A percentile compares a stretch with the other conserved stretches of the same genome.
Conservation (phyloP, 2,329 filamentous ascomycete genomes). For the Diaporthe capsici region DNA sequence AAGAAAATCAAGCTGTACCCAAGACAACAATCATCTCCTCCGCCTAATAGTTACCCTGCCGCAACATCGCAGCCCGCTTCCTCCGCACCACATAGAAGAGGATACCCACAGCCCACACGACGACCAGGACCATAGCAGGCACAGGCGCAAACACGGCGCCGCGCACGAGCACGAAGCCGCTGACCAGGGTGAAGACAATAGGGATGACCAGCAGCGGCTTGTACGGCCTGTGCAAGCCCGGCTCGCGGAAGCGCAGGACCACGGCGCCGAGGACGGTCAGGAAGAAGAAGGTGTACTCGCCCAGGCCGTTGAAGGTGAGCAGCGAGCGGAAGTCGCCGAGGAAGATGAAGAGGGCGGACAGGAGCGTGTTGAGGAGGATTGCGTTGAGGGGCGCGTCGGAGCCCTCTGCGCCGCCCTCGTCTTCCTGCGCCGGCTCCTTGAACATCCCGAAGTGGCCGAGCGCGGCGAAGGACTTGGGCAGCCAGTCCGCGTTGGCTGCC, state of each 20-base stretch:
- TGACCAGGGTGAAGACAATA: slow-evolving; percentile 67
- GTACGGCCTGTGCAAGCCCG: slow-evolving; percentile 68
- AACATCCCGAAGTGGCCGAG: slow-evolving; percentile 59
- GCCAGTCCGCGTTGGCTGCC: slow-evolving; percentile 67
- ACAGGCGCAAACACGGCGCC: slow-evolving; percentile 71
- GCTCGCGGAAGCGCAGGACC: slow-evolving; percentile 69
- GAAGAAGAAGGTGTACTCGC: slow-evolving; percentile 76
- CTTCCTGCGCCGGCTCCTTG: slow-evolving; percentile 32
- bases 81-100: slow-evolving; percentile 54
- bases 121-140: slow-evolving; percentile 66
- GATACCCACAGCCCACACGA: slow-evolving; percentile 64
- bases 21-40: no score
- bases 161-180: slow-evolving; percentile 70
- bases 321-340: slow-evolving; percentile 73
- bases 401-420: slow-evolving; percentile 17
- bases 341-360: slow-evolving; percentile 70
- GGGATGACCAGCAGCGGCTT: slow-evolving; percentile 67
- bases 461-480: slow-evolving; percentile 60
- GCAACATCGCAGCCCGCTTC: neutral
- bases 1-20: no score
- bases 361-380: slow-evolving; percentile 61
- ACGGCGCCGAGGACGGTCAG: slow-evolving; percentile 72
- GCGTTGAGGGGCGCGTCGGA: slow-evolving; percentile 70
- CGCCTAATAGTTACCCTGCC: neutral
- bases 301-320: slow-evolving; percentile 71